These are phyloP conservation scores for Colletotrichum somersetense DNA, from an alignment of 2,329 filamentous ascomycete genomes.

Conservation along the genomic window DNA sequence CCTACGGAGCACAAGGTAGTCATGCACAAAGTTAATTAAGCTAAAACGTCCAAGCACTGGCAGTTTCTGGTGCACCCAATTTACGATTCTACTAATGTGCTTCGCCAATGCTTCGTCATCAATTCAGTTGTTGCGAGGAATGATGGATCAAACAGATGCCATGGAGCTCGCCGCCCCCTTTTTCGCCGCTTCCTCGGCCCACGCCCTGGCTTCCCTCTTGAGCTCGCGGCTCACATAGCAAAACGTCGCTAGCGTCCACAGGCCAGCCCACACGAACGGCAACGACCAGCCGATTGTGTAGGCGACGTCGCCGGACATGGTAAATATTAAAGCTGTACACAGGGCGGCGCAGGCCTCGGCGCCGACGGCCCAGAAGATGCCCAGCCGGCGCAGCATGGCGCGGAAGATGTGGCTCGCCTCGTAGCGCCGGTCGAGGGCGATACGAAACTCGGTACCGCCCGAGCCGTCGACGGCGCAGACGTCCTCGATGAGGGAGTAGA, in stretches of 20 bases:
- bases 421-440: slow-evolving; percentile 64
- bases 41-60: slow-evolving; percentile 15
- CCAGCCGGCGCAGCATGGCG: slow-evolving; percentile 63
- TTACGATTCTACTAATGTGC: background rate
- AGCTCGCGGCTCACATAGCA: slow-evolving; percentile 46
- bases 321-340: slow-evolving; percentile 46
- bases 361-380: slow-evolving; percentile 62
- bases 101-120: background rate
- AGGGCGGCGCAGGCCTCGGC: slow-evolving; percentile 44
- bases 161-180: background rate
- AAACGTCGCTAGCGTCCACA: slow-evolving; percentile 46
- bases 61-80: background rate
- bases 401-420: slow-evolving; percentile 66
- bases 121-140: background rate
- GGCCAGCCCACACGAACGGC: slow-evolving; percentile 45
- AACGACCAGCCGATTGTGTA: slow-evolving; percentile 45
- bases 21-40: slow-evolving; percentile 15
- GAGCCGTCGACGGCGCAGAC: slow-evolving; percentile 65
- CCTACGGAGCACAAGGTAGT: slow-evolving; percentile 15
- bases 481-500: slow-evolving; percentile 68
- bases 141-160: background rate
- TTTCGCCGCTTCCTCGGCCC: slow-evolving; percentile 44
- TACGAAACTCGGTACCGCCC: slow-evolving; percentile 64
- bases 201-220: slow-evolving; percentile 45
- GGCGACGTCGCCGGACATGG: slow-evolving; percentile 43